These are phyloP conservation scores for Annulohypoxylon nitens DNA, from an alignment of 495 filamentous ascomycete species.

Conservation along the genomic window DNA sequence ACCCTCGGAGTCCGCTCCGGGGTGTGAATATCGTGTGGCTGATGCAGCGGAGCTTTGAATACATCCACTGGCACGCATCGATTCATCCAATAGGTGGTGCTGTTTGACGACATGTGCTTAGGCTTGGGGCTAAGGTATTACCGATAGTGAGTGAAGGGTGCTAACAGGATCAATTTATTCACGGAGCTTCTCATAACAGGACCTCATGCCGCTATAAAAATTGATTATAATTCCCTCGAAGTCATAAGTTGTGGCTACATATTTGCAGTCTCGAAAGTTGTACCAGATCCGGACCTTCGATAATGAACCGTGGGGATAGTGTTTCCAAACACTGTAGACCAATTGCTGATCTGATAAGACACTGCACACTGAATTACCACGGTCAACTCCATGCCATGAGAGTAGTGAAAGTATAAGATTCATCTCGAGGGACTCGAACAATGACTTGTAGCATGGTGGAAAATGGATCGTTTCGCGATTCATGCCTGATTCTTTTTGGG, in stretches of 20 bases:
- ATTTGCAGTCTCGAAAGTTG: background rate
- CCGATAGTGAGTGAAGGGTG: background rate
- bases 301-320: background rate
- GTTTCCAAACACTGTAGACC: background rate
- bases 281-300: background rate
- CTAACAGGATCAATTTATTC: background rate
- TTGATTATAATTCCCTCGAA: no score
- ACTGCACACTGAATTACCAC: background rate
- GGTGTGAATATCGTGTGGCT: background rate
- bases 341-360: background rate
- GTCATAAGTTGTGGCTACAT: background rate
- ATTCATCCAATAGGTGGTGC: background rate
- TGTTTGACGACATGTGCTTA: background rate
- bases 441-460: background rate
- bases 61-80: background rate
- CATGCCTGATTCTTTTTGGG: no score
- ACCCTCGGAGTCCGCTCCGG: background rate
- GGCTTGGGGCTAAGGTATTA: background rate
- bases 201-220: background rate
- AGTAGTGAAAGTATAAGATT: no score
- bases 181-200: background rate
- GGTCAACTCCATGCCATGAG: background rate
- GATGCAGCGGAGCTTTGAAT: background rate
- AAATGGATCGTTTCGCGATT: background rate
- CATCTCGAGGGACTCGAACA: no score